Evolutionary conservation across 176 grass and related monocot species (phyloP), one percentile per base, ranked within the genome.

Genomic region (Aechmea fasciata): DNA sequence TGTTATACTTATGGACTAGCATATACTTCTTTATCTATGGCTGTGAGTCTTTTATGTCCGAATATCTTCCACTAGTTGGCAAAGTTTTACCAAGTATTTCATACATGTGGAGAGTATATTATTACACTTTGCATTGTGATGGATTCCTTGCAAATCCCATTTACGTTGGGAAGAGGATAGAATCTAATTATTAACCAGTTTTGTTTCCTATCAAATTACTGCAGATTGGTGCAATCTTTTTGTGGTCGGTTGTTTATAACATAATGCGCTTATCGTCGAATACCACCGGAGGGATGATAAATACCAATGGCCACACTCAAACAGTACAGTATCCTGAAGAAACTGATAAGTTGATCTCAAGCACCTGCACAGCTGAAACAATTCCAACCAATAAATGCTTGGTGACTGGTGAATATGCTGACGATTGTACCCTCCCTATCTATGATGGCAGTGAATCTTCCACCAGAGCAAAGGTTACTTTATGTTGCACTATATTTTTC

Each of bases 11-110:
- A 87, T 63, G 86, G 89, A 57, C 62, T 97, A 20, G 84, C 79
- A 10, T 92, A 97, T 73, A 83, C 79, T 13, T 97, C 94, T 7
- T 86, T 97, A 47, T 97, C 94, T 9, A 63, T 87, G 82, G 84
- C 94, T 57, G 89, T 97, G 79, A 81, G 88, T 68, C 11, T 52
- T 49, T 25, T 49, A 0, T 13, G 66, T 1, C 51, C 10, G 65
- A 33, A 71, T 53, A 68, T 48, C 13, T 49, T 50, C 0, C 20
- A 2, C 11, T 48, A 68, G 28, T 68, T 14, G 49, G 24, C 28
- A 5, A 20, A 53, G n/a, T 52, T 71, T 26, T 51, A 54, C n/a
- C 17, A 22, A 50, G 20, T 7, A 71, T 71, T 52, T 41, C 33
- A 41, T 41, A 41, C 33, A 41, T 3, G 29, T 5, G 29, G 29